phyloP scores from a whole-genome alignment of 2,329 filamentous ascomycete genomes.

The Helotiales sp. region DNA sequence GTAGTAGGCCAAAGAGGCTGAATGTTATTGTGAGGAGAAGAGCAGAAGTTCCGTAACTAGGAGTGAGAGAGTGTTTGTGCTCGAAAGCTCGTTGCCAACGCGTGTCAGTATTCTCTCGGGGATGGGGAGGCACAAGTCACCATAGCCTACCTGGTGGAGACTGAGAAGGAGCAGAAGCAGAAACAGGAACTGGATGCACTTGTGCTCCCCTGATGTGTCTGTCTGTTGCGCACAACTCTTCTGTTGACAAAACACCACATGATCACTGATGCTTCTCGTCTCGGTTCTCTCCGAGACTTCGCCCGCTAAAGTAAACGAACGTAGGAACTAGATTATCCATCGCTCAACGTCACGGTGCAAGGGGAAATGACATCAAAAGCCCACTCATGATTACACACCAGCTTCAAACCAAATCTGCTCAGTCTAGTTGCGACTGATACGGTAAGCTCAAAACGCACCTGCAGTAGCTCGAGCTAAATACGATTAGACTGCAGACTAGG shows the following conservation, averaged over 20 bases:
- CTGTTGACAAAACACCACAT: too few species aligned
- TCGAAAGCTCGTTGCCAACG: too few species aligned
- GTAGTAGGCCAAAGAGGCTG: neutral
- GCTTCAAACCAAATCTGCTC: neutral
- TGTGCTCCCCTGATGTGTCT: too few species aligned
- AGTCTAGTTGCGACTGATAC: neutral
- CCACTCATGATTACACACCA: neutral
- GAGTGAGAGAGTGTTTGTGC: too few species aligned
- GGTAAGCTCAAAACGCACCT: neutral
- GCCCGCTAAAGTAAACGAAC: neutral
- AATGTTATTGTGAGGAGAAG: too few species aligned
- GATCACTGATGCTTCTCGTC: neutral
- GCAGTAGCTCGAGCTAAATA: neutral
- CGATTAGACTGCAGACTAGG: neutral
- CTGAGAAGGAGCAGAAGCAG: too few species aligned
- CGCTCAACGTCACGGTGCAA: neutral
- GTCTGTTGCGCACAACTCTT: too few species aligned
- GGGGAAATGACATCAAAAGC: neutral
- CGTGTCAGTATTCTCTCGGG: too few species aligned
- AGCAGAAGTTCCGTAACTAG: too few species aligned
- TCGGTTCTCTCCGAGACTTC: neutral
- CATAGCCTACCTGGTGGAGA: too few species aligned
- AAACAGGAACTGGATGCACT: too few species aligned
- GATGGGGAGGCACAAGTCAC: too few species aligned
- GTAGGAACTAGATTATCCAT: neutral